Evolutionary conservation across 2,329 filamentous ascomycete species (phyloP).

Genomic region (Cladobotryum protrusum): DNA sequence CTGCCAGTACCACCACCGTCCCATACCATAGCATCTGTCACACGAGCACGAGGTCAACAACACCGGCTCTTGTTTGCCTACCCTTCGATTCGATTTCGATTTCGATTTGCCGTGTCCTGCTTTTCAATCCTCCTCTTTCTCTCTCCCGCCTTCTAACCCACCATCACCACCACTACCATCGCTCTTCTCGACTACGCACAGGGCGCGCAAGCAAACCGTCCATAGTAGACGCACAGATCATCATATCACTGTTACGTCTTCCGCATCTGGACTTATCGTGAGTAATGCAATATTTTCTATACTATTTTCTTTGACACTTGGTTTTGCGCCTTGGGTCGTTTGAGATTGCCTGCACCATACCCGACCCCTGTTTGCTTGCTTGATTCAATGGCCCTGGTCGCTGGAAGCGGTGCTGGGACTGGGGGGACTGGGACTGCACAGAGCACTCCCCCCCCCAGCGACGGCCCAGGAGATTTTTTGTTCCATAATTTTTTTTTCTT

Average conservation of each 20-base stretch:
- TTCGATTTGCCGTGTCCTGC: no score
- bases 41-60: not conserved
- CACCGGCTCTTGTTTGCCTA: not conserved
- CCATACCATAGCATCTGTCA: not conserved
- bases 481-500: conserved; percentile 7
- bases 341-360: not conserved
- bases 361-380: conserved; percentile 9
- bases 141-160: no score
- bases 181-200: not conserved
- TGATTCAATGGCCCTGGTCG: conserved; percentile 4
- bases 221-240: not conserved
- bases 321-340: not conserved
- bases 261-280: no score
- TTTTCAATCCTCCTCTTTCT: no score
- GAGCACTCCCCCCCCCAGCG: conserved; percentile 12
- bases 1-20: not conserved
- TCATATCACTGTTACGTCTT: not conserved
- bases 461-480: conserved; percentile 15
- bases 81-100: not conserved
- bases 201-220: not conserved
- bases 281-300: not conserved
- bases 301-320: not conserved
- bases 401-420: not conserved
- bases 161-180: no score
- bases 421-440: not conserved